A percentile compares a stretch with the other conserved stretches of the same genome.
Conservation (phyloP, 148 eudicot species). For the Vaccinium corymbosum region DNA sequence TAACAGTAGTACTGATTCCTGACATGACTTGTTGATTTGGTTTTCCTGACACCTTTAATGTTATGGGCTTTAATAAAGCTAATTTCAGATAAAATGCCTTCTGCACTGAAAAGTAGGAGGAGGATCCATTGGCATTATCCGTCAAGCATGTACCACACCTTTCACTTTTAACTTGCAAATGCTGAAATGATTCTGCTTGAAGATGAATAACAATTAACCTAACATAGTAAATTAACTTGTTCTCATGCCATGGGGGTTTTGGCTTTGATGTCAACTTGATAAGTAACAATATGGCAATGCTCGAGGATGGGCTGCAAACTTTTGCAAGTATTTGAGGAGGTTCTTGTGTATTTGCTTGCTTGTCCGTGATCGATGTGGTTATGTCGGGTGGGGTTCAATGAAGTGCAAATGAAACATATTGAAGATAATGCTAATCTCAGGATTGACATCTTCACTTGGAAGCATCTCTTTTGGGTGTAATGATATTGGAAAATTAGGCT, state of each 20-base stretch:
- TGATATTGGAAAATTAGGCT: background rate
- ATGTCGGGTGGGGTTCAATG: background rate
- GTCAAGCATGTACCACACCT: background rate
- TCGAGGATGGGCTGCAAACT: background rate
- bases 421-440: background rate
- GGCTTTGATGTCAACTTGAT: background rate
- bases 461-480: background rate
- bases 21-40: background rate
- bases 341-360: background rate
- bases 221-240: background rate
- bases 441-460: background rate
- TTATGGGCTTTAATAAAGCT: background rate
- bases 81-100: background rate
- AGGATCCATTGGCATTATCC: background rate
- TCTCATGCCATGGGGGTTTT: background rate
- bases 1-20: background rate
- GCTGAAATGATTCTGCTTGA: background rate
- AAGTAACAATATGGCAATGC: background rate
- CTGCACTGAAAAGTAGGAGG: background rate
- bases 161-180: background rate
- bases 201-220: background rate
- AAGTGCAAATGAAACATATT: background rate
- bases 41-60: background rate
- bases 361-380: background rate
- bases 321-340: background rate